phyloP scores from a whole-genome alignment of 2,329 filamentous ascomycete genomes.

The Dothiorella sarmentorum region DNA sequence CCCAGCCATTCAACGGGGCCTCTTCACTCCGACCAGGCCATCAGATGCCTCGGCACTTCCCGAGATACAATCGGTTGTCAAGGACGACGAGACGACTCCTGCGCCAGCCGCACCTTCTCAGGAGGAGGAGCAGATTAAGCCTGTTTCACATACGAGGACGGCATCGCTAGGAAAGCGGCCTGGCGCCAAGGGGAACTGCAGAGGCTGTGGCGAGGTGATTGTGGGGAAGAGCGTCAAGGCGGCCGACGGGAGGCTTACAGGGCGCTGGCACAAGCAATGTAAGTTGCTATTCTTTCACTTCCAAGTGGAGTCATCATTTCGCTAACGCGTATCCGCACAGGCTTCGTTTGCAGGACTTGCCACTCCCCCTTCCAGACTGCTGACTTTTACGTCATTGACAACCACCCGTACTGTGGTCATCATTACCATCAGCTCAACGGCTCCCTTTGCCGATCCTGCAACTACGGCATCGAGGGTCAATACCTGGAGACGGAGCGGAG shows the following conservation, averaged over 20 bases:
- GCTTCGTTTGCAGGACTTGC: conserved; percentile 85
- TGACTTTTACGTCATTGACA: conserved; percentile 87
- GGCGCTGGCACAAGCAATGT: conserved; percentile 90
- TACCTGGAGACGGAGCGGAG: conserved; percentile 79
- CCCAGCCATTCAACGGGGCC: conserved; percentile 38
- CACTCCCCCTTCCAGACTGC: conserved; percentile 75
- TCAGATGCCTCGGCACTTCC: conserved; percentile 11
- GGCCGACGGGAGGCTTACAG: conserved; percentile 85
- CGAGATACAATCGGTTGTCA: conserved; percentile 9
- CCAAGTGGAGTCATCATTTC: neutral
- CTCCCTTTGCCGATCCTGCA: conserved; percentile 76
- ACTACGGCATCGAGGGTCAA: conserved; percentile 84
- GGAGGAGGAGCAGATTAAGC: conserved; percentile 14
- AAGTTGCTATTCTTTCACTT: conserved; percentile 10
- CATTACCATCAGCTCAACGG: conserved; percentile 92
- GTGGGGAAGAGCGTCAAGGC: conserved; percentile 90
- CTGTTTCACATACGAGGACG: conserved; percentile 22
- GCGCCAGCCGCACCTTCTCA: conserved; percentile 17
- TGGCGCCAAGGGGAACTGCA: conserved; percentile 69
- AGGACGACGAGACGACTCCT: conserved; percentile 5
- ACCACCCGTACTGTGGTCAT: conserved; percentile 83
- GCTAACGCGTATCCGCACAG: conserved; percentile 20
- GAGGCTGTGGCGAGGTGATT: conserved; percentile 75
- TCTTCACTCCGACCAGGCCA: conserved; percentile 24
- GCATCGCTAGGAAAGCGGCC: conserved; percentile 21